Evolutionary conservation across 169 alveolate genomes (phyloP), one percentile per base, ranked within the genome.

Genomic region (Nephromyces sp.): DNA sequence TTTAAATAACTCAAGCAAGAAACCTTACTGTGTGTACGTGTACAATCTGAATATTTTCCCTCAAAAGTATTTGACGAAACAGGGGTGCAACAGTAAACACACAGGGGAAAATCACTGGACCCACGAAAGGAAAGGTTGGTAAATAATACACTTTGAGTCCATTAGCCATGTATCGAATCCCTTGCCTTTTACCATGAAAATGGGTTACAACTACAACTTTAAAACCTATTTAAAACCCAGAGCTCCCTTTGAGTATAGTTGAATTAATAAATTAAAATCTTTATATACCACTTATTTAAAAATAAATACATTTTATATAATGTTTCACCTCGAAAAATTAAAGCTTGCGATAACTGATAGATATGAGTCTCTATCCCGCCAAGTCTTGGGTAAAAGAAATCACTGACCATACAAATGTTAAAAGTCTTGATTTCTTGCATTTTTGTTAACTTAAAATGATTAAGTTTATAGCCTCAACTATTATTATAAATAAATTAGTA

Each of bases 321-420:
- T 66, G 34, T 28, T 64, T 43, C 74, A 84, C 94, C 95, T 6
- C 84, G 79, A 72, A 91, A 89, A 53, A 95, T 84, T 25, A 96
- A 85, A 52, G 95, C 84, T 74, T 92, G 92, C 0, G 98, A 95
- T 43, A 98, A 86, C 78, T 95, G 94, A 82, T 92, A 96, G 32
- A 94, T 93, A 83, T 98, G 99, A 89, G 91, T 95, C 85, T 98
- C 99, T 3, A 98, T 98, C 35, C 99, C 99, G 1, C 99, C 99
- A 28, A 96, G 79, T 62, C 72, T 15, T 32, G 87, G 88, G 70
- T 69, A 81, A 68, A 83, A 79, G 81, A 83, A 78, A 62, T 83
- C 88, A 3, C 81, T 70, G 51, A 79, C 88, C 88, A 83, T 83
- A 32, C 84, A 76, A n/a, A n/a, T n/a, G n/a, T n/a, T n/a, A n/a